Evolutionary conservation across 441 rosid genomes (phyloP).

Genomic region (Populus trichocarpa): DNA sequence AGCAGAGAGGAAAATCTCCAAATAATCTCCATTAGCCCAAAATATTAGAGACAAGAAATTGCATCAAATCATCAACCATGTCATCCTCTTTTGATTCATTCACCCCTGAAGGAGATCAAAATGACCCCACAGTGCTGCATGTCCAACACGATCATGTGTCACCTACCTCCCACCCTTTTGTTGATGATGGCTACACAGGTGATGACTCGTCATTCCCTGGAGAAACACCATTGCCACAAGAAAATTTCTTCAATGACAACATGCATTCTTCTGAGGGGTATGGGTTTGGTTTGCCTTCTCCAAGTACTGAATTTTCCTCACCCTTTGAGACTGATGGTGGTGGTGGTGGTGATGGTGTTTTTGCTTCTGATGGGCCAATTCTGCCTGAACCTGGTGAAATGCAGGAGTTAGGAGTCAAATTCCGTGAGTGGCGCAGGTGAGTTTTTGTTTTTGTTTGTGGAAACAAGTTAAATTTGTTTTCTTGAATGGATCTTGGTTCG

Average conservation of each 20-base stretch:
- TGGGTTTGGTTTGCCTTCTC: constrained; percentile 40
- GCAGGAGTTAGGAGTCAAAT: constrained; percentile 64
- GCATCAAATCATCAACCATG: constrained; percentile 21
- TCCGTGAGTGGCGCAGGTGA: constrained; percentile 85
- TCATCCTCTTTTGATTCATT: constrained; percentile 35
- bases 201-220: constrained; percentile 23
- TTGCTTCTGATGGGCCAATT: constrained; percentile 47
- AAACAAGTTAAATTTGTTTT: too few relatives aligned
- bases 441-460: constrained; percentile 17
- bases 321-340: constrained; percentile 37
- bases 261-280: constrained; percentile 40
- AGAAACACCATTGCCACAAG: constrained; percentile 16
- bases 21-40: background rate
- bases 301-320: constrained; percentile 38
- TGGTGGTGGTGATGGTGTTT: constrained; percentile 26
- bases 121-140: background rate
- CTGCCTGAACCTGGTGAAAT: constrained; percentile 64
- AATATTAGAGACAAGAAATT: background rate
- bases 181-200: constrained; percentile 29
- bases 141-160: constrained; percentile 24
- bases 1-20: background rate
- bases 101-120: constrained; percentile 21
- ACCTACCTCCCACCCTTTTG: constrained; percentile 10
- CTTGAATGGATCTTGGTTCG: background rate
- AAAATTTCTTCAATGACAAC: constrained; percentile 18